phyloP scores from a whole-genome alignment of 1,284 basidiomycete genomes.

The Ceraceosorus guamensis region DNA sequence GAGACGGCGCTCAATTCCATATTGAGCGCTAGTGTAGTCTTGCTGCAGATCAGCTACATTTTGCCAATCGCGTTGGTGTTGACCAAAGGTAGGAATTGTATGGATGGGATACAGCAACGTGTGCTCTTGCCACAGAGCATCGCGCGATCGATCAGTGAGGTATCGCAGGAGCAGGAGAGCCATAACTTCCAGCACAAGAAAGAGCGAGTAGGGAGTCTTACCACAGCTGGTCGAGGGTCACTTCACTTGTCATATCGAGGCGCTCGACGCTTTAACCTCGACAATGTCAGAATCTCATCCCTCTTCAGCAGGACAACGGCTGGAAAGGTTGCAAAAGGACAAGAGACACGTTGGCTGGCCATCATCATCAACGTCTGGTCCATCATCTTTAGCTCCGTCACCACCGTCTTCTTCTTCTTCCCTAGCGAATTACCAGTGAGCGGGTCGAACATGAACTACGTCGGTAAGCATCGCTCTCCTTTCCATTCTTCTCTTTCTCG shows the following conservation, averaged over 20 bases:
- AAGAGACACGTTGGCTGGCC: slow-evolving; percentile 28
- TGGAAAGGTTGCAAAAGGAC: slow-evolving; percentile 5
- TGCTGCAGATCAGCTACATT: slow-evolving; percentile 43
- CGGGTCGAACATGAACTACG: slow-evolving; percentile 52
- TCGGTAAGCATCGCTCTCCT: slow-evolving; percentile 39
- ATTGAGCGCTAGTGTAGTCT: slow-evolving; percentile 50
- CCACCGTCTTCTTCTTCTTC: slow-evolving; percentile 54
- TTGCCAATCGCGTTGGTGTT: too few species aligned
- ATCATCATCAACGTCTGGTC: slow-evolving; percentile 50
- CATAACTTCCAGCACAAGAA: too few species aligned
- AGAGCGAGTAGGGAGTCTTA: too few species aligned
- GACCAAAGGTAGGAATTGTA: too few species aligned
- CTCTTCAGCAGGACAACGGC: neutral
- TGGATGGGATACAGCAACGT: too few species aligned
- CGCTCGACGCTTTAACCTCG: slow-evolving; percentile 17
- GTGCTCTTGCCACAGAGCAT: too few species aligned
- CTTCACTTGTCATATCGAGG: too few species aligned
- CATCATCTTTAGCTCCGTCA: slow-evolving; percentile 50
- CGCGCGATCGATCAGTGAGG: too few species aligned
- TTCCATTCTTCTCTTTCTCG: too few species aligned
- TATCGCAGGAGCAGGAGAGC: too few species aligned
- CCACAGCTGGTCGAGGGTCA: too few species aligned
- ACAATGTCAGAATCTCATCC: slow-evolving; percentile 32
- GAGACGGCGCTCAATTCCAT: slow-evolving; percentile 54
- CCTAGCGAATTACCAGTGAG: slow-evolving; percentile 49